Percentiles rank a stretch among this genome's conserved stretches.
These are phyloP conservation scores for Scheffersomyces lignosus DNA, from an alignment of 805 yeast genomes.

Conservation along the genomic window DNA sequence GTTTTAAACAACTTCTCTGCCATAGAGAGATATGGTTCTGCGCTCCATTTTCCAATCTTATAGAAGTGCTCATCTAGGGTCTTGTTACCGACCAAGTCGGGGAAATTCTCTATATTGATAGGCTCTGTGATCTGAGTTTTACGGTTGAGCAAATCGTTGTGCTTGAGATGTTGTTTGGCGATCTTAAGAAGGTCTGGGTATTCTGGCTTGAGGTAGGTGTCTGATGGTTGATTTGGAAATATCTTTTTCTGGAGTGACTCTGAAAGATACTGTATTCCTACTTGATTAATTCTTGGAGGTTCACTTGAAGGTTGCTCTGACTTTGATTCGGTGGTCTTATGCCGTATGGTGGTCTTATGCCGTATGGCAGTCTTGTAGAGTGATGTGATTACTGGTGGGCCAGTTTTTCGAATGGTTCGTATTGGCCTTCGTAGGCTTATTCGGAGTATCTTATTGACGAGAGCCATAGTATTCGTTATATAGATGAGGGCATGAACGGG, in stretches of 20 bases:
- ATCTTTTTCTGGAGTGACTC: conserved; percentile 56
- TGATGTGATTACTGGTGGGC: neutral
- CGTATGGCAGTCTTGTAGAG: neutral
- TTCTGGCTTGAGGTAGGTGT: conserved; percentile 26
- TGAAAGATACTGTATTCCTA: conserved; percentile 80
- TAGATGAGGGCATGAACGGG: too few relatives aligned
- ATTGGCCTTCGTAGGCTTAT: too few relatives aligned
- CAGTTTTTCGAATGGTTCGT: neutral
- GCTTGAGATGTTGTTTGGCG: conserved; percentile 58
- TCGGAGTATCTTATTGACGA: too few relatives aligned
- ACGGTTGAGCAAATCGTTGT: conserved; percentile 73
- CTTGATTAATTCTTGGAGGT: conserved; percentile 63
- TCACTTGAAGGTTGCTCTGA: conserved; percentile 30
- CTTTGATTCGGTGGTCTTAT: too few relatives aligned
- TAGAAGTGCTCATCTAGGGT: conserved; percentile 83
- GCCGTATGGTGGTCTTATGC: neutral
- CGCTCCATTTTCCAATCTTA: conserved; percentile 57
- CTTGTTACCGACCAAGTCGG: conserved; percentile 67
- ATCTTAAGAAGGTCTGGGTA: conserved; percentile 39
- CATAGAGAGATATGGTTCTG: conserved; percentile 59
- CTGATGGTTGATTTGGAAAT: conserved; percentile 46
- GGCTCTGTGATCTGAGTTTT: conserved; percentile 64
- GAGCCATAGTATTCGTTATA: too few relatives aligned
- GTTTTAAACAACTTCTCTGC: conserved; percentile 43
- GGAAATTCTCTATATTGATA: conserved; percentile 56